phyloP scores from a whole-genome alignment of 441 rosid species.

The Corymbia citriodora region DNA sequence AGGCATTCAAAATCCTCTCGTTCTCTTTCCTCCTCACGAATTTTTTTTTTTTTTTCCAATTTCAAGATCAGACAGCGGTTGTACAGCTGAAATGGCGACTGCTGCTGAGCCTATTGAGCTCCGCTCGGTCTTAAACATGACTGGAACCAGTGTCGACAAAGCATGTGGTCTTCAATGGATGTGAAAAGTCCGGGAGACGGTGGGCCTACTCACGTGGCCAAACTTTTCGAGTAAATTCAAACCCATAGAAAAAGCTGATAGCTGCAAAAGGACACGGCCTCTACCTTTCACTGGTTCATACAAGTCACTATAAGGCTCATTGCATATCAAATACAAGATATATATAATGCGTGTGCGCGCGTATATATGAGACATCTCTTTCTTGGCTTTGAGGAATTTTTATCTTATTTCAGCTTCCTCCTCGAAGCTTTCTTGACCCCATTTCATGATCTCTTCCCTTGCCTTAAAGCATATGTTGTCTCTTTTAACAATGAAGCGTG shows the following conservation, averaged over 20 bases:
- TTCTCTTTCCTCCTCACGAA: not conserved
- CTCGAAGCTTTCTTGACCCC: not conserved
- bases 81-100: not conserved
- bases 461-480: not conserved
- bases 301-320: not conserved
- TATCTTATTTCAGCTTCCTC: not conserved
- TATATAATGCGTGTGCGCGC: not conserved
- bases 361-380: not conserved
- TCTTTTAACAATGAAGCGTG: not conserved
- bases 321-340: not conserved
- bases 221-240: not conserved
- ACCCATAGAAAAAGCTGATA: not conserved
- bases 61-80: not conserved
- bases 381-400: not conserved
- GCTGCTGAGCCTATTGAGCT: not conserved
- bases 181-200: not conserved
- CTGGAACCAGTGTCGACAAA: not conserved
- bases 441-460: not conserved
- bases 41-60: not conserved
- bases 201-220: constrained; percentile 2
- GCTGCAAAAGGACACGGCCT: not conserved
- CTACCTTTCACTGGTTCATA: not conserved
- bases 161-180: not conserved
- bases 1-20: not conserved
- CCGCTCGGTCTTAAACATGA: not conserved